Evolutionary conservation across 2,329 filamentous ascomycete species (phyloP).

Genomic region (Xylariaceae sp.): DNA sequence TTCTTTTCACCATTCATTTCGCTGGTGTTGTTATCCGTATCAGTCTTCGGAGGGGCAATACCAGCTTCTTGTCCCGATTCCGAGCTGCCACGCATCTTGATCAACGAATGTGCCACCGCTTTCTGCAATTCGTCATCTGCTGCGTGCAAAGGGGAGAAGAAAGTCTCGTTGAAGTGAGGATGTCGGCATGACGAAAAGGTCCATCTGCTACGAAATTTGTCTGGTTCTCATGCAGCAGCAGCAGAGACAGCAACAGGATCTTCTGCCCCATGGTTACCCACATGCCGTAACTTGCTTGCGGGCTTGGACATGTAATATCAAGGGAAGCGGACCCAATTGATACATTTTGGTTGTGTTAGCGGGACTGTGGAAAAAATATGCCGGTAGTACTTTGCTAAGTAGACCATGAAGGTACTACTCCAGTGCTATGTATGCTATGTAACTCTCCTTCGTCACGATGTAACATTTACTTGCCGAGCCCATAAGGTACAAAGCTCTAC

Average conservation of each 20-base stretch:
- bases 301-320: constrained; percentile 8
- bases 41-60: constrained; percentile 13
- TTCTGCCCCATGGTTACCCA: constrained; percentile 18
- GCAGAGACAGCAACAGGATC: constrained; percentile 1
- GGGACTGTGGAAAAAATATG: constrained; percentile 1
- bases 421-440: constrained; percentile 27
- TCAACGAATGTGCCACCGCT: constrained; percentile 1
- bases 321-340: constrained; percentile 16
- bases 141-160: neutral
- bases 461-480: constrained; percentile 26
- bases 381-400: constrained; percentile 8
- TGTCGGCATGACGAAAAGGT: constrained; percentile 2
- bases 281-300: constrained; percentile 10
- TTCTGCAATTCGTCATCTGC: constrained; percentile 3
- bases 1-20: constrained; percentile 10
- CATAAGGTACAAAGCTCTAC: constrained; percentile 33
- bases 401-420: constrained; percentile 6
- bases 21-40: constrained; percentile 8
- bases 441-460: constrained; percentile 21
- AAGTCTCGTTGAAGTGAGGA: neutral
- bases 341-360: neutral
- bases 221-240: constrained; percentile 6
- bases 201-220: constrained; percentile 16
- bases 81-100: constrained; percentile 28
- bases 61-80: constrained; percentile 21